Evolutionary conservation across 768 basidiomycete species (phyloP).

Genomic region (Asterophora parasitica): DNA sequence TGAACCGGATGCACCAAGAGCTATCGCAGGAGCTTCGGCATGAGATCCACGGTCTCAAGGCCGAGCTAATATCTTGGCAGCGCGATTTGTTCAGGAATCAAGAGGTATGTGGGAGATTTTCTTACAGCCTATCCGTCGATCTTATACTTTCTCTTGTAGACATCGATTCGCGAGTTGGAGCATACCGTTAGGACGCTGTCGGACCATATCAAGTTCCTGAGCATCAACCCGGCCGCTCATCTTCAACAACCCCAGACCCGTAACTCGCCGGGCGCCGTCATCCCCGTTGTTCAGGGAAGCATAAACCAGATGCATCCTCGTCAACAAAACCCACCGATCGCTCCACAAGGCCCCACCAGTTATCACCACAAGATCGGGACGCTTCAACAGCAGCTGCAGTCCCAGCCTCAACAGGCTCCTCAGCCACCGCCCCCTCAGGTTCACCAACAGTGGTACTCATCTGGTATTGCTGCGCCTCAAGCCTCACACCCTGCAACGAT

Average conservation of each 20-base stretch:
- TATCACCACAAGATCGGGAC: slow-evolving; percentile 34
- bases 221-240: slow-evolving; percentile 42
- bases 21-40: slow-evolving; percentile 67
- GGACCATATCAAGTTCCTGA: slow-evolving; percentile 80
- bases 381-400: slow-evolving; percentile 33
- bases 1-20: slow-evolving; percentile 76
- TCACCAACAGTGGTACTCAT: slow-evolving; percentile 57
- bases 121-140: slow-evolving; percentile 7
- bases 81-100: slow-evolving; percentile 71
- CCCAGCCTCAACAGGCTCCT: slow-evolving; percentile 26
- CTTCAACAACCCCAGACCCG: slow-evolving; percentile 37
- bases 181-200: slow-evolving; percentile 67
- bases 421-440: slow-evolving; percentile 28
- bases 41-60: slow-evolving; percentile 74
- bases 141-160: slow-evolving; percentile 32
- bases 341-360: slow-evolving; percentile 31
- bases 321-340: slow-evolving; percentile 36
- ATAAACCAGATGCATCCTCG: slow-evolving; percentile 38
- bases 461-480: slow-evolving; percentile 72
- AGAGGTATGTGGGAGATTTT: slow-evolving; percentile 48
- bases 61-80: slow-evolving; percentile 79
- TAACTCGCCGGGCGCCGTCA: slow-evolving; percentile 36
- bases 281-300: slow-evolving; percentile 32
- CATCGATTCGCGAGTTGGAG: slow-evolving; percentile 76
- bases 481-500: slow-evolving; percentile 76